Evolutionary conservation across 2,329 filamentous ascomycete species (phyloP).

Genomic region (Thelonectria blattea): DNA sequence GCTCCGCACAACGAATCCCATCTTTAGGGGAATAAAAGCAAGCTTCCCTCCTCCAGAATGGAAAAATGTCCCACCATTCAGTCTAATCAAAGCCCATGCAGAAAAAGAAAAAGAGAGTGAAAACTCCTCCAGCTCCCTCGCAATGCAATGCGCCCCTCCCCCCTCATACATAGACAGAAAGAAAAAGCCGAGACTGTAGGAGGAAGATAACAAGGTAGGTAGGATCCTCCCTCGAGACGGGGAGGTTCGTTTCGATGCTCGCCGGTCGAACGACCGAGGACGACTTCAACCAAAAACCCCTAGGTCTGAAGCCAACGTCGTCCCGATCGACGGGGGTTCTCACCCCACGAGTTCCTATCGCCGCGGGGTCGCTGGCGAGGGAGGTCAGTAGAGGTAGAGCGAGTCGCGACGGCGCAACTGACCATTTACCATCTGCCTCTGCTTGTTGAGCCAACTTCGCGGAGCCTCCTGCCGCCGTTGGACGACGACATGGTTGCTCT

Average conservation of each 20-base stretch:
- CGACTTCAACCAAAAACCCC: neutral
- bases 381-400: conserved; percentile 52
- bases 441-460: conserved; percentile 84
- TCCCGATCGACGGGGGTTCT: conserved; percentile 31
- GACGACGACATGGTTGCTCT: conserved; percentile 82
- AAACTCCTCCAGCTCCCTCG: conserved; percentile 39
- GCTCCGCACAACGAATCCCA: conserved; percentile 1
- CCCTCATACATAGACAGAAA: conserved; percentile 20
- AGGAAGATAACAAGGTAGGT: neutral
- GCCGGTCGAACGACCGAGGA: neutral
- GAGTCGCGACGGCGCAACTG: conserved; percentile 51
- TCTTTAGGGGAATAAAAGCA: conserved; percentile 11
- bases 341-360: conserved; percentile 50
- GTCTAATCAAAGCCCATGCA: conserved; percentile 31
- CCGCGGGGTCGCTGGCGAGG: conserved; percentile 52
- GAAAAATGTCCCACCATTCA: conserved; percentile 19
- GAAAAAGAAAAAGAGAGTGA: conserved; percentile 2
- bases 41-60: conserved; percentile 18
- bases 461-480: conserved; percentile 76
- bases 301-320: neutral
- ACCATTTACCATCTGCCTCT: conserved; percentile 74
- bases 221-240: too few relatives aligned
- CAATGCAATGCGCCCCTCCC: conserved; percentile 29
- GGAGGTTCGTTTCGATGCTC: neutral
- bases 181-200: conserved; percentile 13